These are phyloP conservation scores for Sphaerulina musiva DNA, from an alignment of 2,329 filamentous ascomycete species.

Conservation along the genomic window DNA sequence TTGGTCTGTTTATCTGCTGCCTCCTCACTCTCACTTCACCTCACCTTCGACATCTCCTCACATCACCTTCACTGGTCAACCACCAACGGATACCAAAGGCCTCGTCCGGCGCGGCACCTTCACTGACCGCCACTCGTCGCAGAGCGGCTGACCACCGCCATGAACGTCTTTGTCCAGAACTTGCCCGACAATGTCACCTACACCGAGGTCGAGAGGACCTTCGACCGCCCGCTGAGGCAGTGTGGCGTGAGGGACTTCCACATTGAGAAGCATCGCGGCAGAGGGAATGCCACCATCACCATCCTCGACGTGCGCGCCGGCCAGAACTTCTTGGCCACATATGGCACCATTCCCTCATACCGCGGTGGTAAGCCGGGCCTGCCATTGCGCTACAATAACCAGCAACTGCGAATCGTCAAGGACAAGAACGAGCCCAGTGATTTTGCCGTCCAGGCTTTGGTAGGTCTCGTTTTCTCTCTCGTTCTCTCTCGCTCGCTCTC, in stretches of 20 bases:
- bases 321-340: conserved; percentile 38
- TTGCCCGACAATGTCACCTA: conserved; percentile 40
- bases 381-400: conserved; percentile 10
- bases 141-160: conserved; percentile 17
- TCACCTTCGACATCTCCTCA: background rate
- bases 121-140: too few species aligned
- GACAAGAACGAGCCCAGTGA: conserved; percentile 17
- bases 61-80: background rate
- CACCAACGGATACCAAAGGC: too few species aligned
- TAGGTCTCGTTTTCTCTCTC: conserved; percentile 1
- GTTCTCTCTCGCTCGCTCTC: too few species aligned
- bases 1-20: too few species aligned
- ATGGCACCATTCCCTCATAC: conserved; percentile 24
- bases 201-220: conserved; percentile 37
- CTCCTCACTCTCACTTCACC: background rate
- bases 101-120: too few species aligned
- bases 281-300: conserved; percentile 42
- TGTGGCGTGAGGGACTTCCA: conserved; percentile 41
- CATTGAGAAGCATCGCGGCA: conserved; percentile 40
- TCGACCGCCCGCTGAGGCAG: conserved; percentile 35
- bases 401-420: conserved; percentile 5
- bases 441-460: conserved; percentile 24
- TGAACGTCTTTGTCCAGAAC: conserved; percentile 45
- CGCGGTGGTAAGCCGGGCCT: conserved; percentile 15
- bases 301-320: conserved; percentile 40